Base-by-base conservation (phyloP, 83 land plant genomes). In the Isoetes engelmannii region DNA sequence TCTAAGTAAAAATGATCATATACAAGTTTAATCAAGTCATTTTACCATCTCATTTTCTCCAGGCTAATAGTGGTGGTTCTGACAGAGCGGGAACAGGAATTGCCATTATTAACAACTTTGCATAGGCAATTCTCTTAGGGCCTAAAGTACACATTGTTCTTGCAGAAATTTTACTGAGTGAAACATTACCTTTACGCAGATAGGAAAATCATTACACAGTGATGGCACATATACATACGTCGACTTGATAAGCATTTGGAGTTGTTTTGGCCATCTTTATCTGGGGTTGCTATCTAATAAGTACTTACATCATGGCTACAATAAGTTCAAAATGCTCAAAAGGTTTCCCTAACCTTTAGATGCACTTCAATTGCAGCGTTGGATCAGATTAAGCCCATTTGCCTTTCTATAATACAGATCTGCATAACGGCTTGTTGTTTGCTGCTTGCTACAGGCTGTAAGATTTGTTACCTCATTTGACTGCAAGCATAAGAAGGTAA, bases 71-170 rank as follows among this genome's bases (percentile, higher is more conserved):
- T 61, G 12, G 48, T 81, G 44, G 67, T 79, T 46, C 71, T 75
- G 47, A 65, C 75, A 44, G 84, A 37, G 82, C 76, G n/a, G 84
- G 84, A 12, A 73, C 69, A 58, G 84, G 84, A 51, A 43, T 81
- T 54, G 81, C 84, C 6, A 75, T 81, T 15, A 78, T 81, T 49
- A 81, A 81, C 65, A 81, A 81, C 61, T 67, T 81, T 62, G 82
- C 82, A 7, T 82, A 81, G 82, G 84, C 20, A 6, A 7, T 7
- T 58, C 6, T 58, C 6, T 58, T 6, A 15, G 13, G 8, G 13
- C 13, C 8, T 50, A 8, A 13, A 8, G 53, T 50, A 13, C 13
- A 13, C 13, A 13, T 50, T 8, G 8, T 8, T 50, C 10, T 50
- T 8, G 8, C 10, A 8, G 13, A 8, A 50, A 15, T 58, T 5